Base-by-base conservation (phyloP, 345 rosid genomes). In the Gynandropsis gynandra region DNA sequence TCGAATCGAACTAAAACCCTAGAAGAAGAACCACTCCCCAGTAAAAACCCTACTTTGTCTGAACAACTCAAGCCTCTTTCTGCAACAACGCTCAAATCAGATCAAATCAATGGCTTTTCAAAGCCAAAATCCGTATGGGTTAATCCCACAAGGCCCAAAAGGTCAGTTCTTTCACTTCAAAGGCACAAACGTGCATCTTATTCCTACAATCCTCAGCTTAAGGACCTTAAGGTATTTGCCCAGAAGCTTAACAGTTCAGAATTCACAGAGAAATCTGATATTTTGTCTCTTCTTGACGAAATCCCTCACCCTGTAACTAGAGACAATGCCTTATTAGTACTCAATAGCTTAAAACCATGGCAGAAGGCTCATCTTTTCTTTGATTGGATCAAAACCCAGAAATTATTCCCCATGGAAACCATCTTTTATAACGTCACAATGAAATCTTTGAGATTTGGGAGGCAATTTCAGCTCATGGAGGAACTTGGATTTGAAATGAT, bases 371-470 rank as follows among this genome's bases (percentile, higher is more conserved):
- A 64, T 55, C 47, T 77, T 47, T 90, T 87, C 81, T 82, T 87
- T 66, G 68, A 72, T 45, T 87, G 92, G 92, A 53, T 90, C 29
- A 82, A 74, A 62, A 24, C 76, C 64, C 76, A 75, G 78, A 71
- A 80, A 37, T 31, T 75, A 56, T 80, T 87, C 70, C 98, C 93
- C 2, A 63, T 84, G 80, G 86, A 87, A 50, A 87, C 93, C 0
- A 76, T 87, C 13, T 82, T 90, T 44, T 92, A 82, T 50, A 87
- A 85, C 45, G 93, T 82, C 37, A 61, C 79, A 1, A 87, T 84
- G 93, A 87, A 82, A 74, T 82, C 87, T 59, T 52, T 92, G 76
- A 79, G 95, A 71, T 80, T 74, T 59, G 93, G 95, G 68, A 75
- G 65, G 70, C 96, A 87, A 73, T 87, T 92, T 68, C 81, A 77